A percentile compares a stretch with the other conserved stretches of the same genome.
Conservation (phyloP, 2,329 filamentous ascomycete species). For the Cladosporium sp. region DNA sequence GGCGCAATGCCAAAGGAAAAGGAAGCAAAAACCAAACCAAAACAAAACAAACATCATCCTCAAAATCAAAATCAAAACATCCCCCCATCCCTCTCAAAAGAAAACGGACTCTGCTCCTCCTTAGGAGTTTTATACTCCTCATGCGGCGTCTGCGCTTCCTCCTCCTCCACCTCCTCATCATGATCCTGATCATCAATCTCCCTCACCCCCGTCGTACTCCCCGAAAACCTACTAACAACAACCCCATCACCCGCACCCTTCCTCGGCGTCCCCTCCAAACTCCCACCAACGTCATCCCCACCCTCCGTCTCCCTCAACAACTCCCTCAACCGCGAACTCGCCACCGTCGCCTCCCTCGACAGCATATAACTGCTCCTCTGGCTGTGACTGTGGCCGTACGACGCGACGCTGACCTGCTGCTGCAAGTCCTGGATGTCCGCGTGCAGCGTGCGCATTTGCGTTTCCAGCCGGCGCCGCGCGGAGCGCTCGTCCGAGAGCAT, state of each 20-base stretch:
- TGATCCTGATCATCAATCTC: slow-evolving; percentile 20
- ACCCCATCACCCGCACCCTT: not conserved
- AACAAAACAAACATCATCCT: not conserved
- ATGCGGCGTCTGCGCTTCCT: slow-evolving; percentile 23
- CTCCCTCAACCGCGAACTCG: slow-evolving; percentile 20
- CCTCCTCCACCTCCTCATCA: slow-evolving; percentile 15
- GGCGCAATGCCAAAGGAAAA: not conserved
- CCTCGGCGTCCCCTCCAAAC: slow-evolving; percentile 12
- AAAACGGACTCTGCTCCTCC: slow-evolving; percentile 24
- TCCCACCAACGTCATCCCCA: slow-evolving; percentile 9
- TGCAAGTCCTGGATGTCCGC: slow-evolving; percentile 29
- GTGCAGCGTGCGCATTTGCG: slow-evolving; percentile 26
- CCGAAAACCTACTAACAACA: slow-evolving; percentile 6
- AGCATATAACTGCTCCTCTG: slow-evolving; percentile 26
- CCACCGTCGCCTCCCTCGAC: slow-evolving; percentile 5
- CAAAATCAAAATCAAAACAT: slow-evolving; percentile 22
- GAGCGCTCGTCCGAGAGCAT: slow-evolving; percentile 36
- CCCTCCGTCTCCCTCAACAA: slow-evolving; percentile 25
- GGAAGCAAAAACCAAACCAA: not conserved
- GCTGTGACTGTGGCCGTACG: no score
- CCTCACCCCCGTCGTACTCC: slow-evolving; percentile 15
- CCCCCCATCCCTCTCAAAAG: slow-evolving; percentile 17
- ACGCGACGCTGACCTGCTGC: slow-evolving; percentile 24
- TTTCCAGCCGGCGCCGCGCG: slow-evolving; percentile 32
- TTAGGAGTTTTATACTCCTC: slow-evolving; percentile 26